phyloP scores from a whole-genome alignment of 1,284 basidiomycete genomes.

The Rhizoctonia solani region DNA sequence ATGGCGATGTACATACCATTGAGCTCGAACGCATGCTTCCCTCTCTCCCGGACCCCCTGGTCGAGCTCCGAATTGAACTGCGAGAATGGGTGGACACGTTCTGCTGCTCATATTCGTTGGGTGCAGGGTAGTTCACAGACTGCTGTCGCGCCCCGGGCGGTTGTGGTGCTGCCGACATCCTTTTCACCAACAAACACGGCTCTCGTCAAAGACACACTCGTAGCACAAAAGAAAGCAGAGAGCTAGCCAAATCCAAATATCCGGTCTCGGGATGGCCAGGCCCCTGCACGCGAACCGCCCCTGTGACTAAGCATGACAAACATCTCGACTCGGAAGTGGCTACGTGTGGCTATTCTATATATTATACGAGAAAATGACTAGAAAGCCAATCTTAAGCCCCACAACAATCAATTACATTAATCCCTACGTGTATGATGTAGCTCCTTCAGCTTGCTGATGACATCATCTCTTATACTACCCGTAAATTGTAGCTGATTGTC shows the following conservation, averaged over 20 bases:
- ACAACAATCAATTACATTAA: neutral
- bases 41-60: constrained; percentile 11
- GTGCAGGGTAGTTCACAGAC: constrained; percentile 30
- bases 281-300: constrained; percentile 10
- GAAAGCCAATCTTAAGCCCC: neutral
- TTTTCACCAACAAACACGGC: neutral
- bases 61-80: constrained; percentile 20
- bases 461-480: neutral
- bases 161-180: neutral
- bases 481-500: neutral
- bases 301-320: constrained; percentile 24
- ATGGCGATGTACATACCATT: neutral
- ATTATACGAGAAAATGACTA: neutral
- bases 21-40: constrained; percentile 10
- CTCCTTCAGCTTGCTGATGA: neutral
- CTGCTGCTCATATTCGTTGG: constrained; percentile 8
- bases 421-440: too few species aligned
- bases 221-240: neutral
- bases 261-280: constrained; percentile 6
- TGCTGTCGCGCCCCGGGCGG: constrained; percentile 17
- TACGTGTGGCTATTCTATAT: neutral
- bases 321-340: constrained; percentile 12
- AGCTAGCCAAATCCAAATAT: neutral
- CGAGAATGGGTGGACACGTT: neutral
- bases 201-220: neutral